Percentiles rank a stretch among this genome's conserved stretches.
phyloP scores from a whole-genome alignment of 805 yeast species.

The Starmerella lactis-condensi region DNA sequence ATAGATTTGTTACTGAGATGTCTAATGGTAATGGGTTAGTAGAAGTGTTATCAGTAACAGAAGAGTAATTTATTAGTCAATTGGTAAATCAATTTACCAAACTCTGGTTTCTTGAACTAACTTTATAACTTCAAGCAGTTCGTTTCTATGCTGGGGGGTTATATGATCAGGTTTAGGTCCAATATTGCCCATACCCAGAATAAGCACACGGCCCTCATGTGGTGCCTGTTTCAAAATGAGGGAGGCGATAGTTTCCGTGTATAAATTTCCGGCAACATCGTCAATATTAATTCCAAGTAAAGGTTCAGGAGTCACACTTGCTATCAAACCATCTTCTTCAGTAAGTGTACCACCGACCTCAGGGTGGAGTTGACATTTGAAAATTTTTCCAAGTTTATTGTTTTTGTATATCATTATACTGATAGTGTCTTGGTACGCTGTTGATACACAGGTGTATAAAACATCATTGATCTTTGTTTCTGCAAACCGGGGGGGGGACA shows the following conservation, averaged over 20 bases:
- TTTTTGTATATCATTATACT: conserved; percentile 20
- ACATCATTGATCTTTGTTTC: conserved; percentile 14
- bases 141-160: conserved; percentile 16
- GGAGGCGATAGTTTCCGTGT: conserved; percentile 21
- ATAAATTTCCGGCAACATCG: conserved; percentile 19
- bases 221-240: conserved; percentile 20
- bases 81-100: conserved; percentile 14
- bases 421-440: conserved; percentile 19
- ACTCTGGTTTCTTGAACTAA: conserved; percentile 19
- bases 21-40: conserved; percentile 43
- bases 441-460: conserved; percentile 18
- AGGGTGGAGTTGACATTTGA: conserved; percentile 14
- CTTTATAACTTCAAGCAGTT: conserved; percentile 18
- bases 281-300: conserved; percentile 14
- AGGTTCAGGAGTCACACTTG: conserved; percentile 13
- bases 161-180: conserved; percentile 16
- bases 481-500: no score
- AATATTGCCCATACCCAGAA: conserved; percentile 21
- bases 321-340: conserved; percentile 10
- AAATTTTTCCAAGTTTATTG: conserved; percentile 18
- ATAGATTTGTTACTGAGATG: conserved; percentile 37
- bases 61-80: conserved; percentile 4
- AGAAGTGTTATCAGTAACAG: conserved; percentile 43
- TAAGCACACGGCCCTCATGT: conserved; percentile 19
- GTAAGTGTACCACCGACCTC: conserved; percentile 14